These are phyloP conservation scores for Cyberlindnera mycetangii DNA, from an alignment of 805 yeast species.

Conservation along the genomic window DNA sequence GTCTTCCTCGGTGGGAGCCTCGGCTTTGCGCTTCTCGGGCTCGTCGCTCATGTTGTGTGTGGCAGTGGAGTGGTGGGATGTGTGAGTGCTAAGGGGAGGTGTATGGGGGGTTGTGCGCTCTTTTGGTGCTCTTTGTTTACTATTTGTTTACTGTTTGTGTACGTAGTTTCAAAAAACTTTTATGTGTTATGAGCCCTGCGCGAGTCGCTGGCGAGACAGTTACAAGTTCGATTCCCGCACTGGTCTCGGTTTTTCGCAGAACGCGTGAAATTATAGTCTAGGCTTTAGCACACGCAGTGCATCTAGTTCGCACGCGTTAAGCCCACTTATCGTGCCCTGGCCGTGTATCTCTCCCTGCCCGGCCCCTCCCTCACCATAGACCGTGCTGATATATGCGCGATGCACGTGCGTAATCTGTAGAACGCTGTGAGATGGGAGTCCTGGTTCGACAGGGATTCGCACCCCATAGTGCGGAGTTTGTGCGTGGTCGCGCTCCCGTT, in stretches of 20 bases:
- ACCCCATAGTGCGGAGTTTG: not conserved
- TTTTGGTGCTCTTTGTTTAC: slow-evolving; percentile 3
- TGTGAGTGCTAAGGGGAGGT: too few relatives aligned
- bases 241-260: too few relatives aligned
- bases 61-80: too few relatives aligned
- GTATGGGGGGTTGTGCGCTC: too few relatives aligned
- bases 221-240: slow-evolving; percentile 1
- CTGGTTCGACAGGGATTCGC: not conserved
- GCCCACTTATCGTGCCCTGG: too few relatives aligned
- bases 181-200: slow-evolving; percentile 1
- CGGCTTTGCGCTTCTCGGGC: slow-evolving; percentile 5
- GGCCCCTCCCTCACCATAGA: too few relatives aligned
- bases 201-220: not conserved
- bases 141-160: not conserved
- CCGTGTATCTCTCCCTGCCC: not conserved
- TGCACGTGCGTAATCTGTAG: too few relatives aligned
- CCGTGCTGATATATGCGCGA: too few relatives aligned
- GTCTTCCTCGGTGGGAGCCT: not conserved
- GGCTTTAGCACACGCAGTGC: too few relatives aligned
- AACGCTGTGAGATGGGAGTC: not conserved
- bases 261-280: too few relatives aligned
- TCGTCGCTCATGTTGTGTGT: not conserved
- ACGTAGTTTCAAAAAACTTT: not conserved
- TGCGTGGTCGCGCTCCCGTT: not conserved
- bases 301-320: too few relatives aligned